Base-by-base conservation (phyloP, 2,329 filamentous ascomycete genomes). In the Clarireedia sp. region DNA sequence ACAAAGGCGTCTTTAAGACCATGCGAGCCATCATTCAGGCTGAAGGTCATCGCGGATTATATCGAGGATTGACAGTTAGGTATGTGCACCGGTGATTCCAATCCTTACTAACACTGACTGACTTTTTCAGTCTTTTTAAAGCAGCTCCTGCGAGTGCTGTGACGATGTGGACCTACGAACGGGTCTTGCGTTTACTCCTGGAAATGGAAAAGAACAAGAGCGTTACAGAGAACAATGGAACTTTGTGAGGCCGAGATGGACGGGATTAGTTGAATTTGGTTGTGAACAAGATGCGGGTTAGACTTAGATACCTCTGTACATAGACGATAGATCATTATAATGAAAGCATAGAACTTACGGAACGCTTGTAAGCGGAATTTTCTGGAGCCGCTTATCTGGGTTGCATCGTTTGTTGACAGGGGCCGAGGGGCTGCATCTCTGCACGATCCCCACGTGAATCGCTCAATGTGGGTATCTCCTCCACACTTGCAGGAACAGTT, bases 31-130 rank as follows among this genome's bases (percentile, higher is more conserved):
- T 97, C 57, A 64, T 91, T 56, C 75, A 71, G 53, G 78, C 75
- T 8, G 91, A 97, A 70, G 91, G 94, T 0, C 64, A 84, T 44
- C 78, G 89, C 54, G 91, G 92, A 0, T 69, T 97, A 64, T 99
- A 97, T 70, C 80, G 91, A 53, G 94, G 94, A 0, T 73, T 99
- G 68, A 86, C 85, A 1, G 90, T 97, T 55, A 92, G 66, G 66
- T 66, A 59, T 50, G 61, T 26, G 29, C 9, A 33, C 2, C 29
- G 29, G 12, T 14, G 29, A 33, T 21, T 38, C 6, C 2, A 21
- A 29, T 10, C 12, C 26, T 36, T 8, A 17, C 16, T 3, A 41
- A 6, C 12, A 24, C 53, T 51, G 36, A 55, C 40, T 55, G 36
- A 55, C 40, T 10, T 38, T 9, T 26, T 21, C 48, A 70, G 90